Base-by-base conservation (phyloP, 1,284 basidiomycete species). In the Porogramme epimiltina region DNA sequence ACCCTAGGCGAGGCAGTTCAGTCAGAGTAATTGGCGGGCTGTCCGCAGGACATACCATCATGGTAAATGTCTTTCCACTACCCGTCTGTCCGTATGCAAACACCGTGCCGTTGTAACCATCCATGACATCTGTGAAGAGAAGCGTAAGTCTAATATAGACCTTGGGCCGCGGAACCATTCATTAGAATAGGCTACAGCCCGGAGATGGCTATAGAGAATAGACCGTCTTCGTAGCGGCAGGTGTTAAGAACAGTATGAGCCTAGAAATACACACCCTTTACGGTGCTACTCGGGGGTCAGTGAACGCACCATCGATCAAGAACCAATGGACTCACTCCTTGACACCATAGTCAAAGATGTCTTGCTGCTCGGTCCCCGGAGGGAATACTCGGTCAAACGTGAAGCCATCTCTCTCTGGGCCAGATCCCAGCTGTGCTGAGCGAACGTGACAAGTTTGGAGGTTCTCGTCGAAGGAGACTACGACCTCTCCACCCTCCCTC, bases 61-160 rank as follows among this genome's bases (percentile, higher is more conserved):
- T 97, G 9, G 95, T 95, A 70, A 95, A 96, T 6, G 93, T 95
- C 78, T 95, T 95, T 68, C 95, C 94, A 68, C 92, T 93, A 65
- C 97, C 97, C 20, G 98, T 99, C 73, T 99, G 97, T 53, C 97
- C 97, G 71, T 99, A 99, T 42, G 97, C 97, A 71, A 99, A 99
- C 33, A 98, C 86, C 0, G 95, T 98, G 45, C 96, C 96, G 65
- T 99, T 99, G 78, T 99, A 99, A 15, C 97, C 97, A 72, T 95
- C 91, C 69, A 99, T 84, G 47, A 99, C 97, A 82, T 99, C 96
- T 96, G 42, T 16, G n/a, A 37, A 18, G 34, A 37, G n/a, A 6
- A 37, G n/a, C 28, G 15, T 31, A 31, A 31, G 28, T 8, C 28
- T 31, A 31, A 15, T n/a, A n/a, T n/a, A n/a, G n/a, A n/a, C n/a